Evolutionary conservation across 2,329 filamentous ascomycete genomes (phyloP).

Genomic region (Fusarium euwallaceae): DNA sequence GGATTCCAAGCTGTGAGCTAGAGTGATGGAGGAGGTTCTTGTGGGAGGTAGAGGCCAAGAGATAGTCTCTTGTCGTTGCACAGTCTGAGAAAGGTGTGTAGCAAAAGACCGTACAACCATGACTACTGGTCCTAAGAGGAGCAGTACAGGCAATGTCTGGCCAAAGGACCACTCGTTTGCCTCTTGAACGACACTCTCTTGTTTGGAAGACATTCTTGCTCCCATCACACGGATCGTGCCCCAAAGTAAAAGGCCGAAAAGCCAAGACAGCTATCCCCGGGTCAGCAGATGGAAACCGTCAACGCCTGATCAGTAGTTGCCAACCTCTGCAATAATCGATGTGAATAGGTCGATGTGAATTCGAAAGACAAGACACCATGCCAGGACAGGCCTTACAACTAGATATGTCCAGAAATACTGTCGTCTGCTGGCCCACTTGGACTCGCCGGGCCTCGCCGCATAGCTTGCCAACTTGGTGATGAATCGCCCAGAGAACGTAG

Average conservation of each 20-base stretch:
- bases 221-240: background rate
- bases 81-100: background rate
- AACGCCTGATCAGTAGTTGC: background rate
- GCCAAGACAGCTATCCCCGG: background rate
- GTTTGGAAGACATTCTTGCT: background rate
- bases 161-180: background rate
- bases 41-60: background rate
- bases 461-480: background rate
- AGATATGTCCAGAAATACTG: background rate
- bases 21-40: background rate
- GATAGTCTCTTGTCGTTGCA: background rate
- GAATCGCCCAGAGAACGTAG: background rate
- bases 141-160: background rate
- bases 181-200: background rate
- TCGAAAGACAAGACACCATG: background rate
- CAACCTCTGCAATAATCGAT: background rate
- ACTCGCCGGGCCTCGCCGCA: background rate
- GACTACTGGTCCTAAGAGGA: background rate
- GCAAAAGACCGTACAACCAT: background rate
- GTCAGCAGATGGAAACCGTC: background rate
- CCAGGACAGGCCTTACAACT: background rate
- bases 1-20: background rate
- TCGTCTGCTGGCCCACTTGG: background rate
- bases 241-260: background rate
- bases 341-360: background rate